These are phyloP conservation scores for Lachancea waltii DNA, from an alignment of 805 yeast species.

Conservation along the genomic window DNA sequence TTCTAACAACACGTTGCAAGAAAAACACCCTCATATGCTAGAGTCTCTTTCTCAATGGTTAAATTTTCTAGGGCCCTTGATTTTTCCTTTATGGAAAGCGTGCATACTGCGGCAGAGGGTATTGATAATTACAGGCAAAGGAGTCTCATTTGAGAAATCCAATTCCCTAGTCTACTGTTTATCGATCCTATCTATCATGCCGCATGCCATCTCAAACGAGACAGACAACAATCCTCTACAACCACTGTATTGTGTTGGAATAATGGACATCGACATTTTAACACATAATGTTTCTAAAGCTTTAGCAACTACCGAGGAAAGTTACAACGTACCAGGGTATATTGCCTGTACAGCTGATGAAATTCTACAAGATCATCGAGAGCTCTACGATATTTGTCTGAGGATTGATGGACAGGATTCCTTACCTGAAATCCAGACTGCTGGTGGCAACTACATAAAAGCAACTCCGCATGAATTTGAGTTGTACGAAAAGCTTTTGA, in stretches of 20 bases:
- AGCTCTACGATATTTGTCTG: conserved; percentile 24
- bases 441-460: conserved; percentile 12
- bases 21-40: conserved; percentile 13
- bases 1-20: conserved; percentile 6
- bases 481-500: conserved; percentile 13
- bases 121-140: conserved; percentile 24
- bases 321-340: conserved; percentile 13
- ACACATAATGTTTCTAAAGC: conserved; percentile 14
- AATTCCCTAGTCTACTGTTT: conserved; percentile 27
- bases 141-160: conserved; percentile 24
- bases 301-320: conserved; percentile 7
- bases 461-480: conserved; percentile 29
- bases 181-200: conserved; percentile 17
- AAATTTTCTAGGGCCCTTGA: conserved; percentile 28
- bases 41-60: conserved; percentile 24
- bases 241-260: conserved; percentile 22
- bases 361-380: conserved; percentile 20
- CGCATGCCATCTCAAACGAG: conserved; percentile 8
- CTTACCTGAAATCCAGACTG: conserved; percentile 13
- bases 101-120: conserved; percentile 24
- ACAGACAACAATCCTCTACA: conserved; percentile 11
- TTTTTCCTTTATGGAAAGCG: conserved; percentile 32
- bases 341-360: conserved; percentile 32
- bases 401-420: conserved; percentile 11
- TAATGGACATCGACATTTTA: conserved; percentile 17